phyloP scores from a whole-genome alignment of 345 rosid genomes.

The Eucalyptus victrix region DNA sequence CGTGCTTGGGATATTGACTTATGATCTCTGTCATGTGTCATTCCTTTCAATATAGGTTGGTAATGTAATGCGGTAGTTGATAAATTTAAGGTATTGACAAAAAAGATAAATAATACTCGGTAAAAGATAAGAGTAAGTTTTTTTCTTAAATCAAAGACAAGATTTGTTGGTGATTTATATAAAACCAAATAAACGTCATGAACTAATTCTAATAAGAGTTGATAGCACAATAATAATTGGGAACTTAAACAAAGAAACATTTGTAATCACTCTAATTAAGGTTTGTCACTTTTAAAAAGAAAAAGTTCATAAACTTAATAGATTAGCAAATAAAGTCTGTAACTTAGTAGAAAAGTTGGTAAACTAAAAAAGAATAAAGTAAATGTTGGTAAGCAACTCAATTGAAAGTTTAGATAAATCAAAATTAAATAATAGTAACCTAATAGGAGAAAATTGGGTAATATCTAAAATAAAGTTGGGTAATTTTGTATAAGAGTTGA shows the following conservation, averaged over 20 bases:
- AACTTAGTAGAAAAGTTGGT: not conserved
- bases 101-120: not conserved
- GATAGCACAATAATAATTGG: not conserved
- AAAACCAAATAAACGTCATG: not conserved
- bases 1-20: not conserved
- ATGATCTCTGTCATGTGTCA: not conserved
- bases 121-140: not conserved
- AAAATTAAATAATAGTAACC: not conserved
- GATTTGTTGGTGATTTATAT: not conserved
- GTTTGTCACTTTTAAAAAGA: not conserved
- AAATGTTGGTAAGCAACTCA: not conserved
- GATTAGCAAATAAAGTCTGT: not conserved
- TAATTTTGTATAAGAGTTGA: not conserved
- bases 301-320: not conserved
- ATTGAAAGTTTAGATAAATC: not conserved
- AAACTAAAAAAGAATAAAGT: not conserved
- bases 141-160: not conserved
- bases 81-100: not conserved
- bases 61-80: too few species aligned
- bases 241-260: not conserved
- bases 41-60: not conserved
- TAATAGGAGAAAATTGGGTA: not conserved
- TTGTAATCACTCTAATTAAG: not conserved
- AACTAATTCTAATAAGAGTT: not conserved
- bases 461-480: not conserved